Evolutionary conservation across 495 filamentous ascomycete genomes (phyloP).

Genomic region (Aspergillus heteromorphus): DNA sequence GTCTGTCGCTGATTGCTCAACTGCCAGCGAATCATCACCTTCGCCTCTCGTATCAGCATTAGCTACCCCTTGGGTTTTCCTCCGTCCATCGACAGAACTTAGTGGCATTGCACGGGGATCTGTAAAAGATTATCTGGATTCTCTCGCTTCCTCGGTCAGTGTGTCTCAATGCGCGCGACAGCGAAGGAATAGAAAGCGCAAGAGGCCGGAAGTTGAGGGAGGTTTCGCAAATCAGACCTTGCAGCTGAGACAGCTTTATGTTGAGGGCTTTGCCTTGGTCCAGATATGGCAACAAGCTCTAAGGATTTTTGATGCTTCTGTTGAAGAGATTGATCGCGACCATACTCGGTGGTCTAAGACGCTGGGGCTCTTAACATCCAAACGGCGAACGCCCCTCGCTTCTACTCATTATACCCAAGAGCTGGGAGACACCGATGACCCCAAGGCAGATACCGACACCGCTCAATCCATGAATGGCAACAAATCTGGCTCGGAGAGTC

Average conservation of each 20-base stretch:
- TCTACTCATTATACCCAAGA: constrained; percentile 16
- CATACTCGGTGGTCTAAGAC: constrained; percentile 14
- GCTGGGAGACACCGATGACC: constrained; percentile 33
- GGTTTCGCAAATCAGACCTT: constrained; percentile 43
- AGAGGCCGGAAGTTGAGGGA: constrained; percentile 44
- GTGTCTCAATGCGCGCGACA: constrained; percentile 57
- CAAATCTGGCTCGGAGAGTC: constrained; percentile 14
- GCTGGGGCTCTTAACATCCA: background rate
- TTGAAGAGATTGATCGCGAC: constrained; percentile 31
- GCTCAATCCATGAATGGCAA: constrained; percentile 32
- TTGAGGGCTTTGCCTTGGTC: constrained; percentile 78
- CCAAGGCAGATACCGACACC: constrained; percentile 31
- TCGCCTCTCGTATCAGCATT: constrained; percentile 24
- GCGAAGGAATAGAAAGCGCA: constrained; percentile 60
- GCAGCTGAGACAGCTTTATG: constrained; percentile 71
- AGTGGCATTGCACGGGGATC: constrained; percentile 59
- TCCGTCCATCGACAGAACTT: constrained; percentile 61
- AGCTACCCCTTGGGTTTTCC: constrained; percentile 48
- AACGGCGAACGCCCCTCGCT: background rate
- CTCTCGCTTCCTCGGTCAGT: constrained; percentile 63
- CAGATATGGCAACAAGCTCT: constrained; percentile 95
- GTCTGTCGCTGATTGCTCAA: too few species aligned
- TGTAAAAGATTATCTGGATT: constrained; percentile 71
- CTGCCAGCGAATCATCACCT: too few species aligned
- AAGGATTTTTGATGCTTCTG: constrained; percentile 51